Conservation (phyloP, 345 rosid genomes). For the Raphanus raphanistrum region DNA sequence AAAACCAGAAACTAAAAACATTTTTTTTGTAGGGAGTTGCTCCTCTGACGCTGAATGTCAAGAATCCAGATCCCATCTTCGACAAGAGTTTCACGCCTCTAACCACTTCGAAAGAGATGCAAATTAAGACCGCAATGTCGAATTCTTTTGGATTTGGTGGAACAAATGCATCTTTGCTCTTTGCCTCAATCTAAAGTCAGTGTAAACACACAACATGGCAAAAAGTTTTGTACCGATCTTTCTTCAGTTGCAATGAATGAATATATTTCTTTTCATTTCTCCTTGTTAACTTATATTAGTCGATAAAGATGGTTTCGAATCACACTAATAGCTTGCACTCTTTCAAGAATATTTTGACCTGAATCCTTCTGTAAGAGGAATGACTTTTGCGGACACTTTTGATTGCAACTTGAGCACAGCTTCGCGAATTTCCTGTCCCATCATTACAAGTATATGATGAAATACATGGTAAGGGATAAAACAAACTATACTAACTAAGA, state of each 20-base stretch:
- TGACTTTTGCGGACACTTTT: conserved; percentile 79
- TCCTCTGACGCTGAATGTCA: conserved; percentile 78
- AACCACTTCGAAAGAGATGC: conserved; percentile 68
- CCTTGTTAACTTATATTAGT: conserved; percentile 10
- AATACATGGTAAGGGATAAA: neutral
- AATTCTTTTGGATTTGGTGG: conserved; percentile 97
- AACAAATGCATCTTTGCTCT: conserved; percentile 78
- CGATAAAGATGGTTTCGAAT: conserved; percentile 9
- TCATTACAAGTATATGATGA: neutral
- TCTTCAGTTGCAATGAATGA: neutral
- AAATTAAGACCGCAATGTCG: conserved; percentile 66
- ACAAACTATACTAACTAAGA: neutral
- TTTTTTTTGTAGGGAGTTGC: conserved; percentile 85
- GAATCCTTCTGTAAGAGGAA: conserved; percentile 90
- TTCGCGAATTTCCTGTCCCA: conserved; percentile 73
- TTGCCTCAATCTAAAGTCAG: conserved; percentile 41
- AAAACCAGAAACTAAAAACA: neutral
- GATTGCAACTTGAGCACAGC: conserved; percentile 76
- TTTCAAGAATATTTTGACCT: conserved; percentile 56
- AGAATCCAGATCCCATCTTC: conserved; percentile 76
- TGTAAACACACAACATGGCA: conserved; percentile 22
- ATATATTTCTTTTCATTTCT: neutral
- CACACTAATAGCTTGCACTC: conserved; percentile 13
- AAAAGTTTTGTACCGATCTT: neutral
- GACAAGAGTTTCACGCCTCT: conserved; percentile 61